Evolutionary conservation across 176 grass and related monocot species (phyloP), one percentile per base, ranked within the genome.

Genomic region (Avena eriantha): DNA sequence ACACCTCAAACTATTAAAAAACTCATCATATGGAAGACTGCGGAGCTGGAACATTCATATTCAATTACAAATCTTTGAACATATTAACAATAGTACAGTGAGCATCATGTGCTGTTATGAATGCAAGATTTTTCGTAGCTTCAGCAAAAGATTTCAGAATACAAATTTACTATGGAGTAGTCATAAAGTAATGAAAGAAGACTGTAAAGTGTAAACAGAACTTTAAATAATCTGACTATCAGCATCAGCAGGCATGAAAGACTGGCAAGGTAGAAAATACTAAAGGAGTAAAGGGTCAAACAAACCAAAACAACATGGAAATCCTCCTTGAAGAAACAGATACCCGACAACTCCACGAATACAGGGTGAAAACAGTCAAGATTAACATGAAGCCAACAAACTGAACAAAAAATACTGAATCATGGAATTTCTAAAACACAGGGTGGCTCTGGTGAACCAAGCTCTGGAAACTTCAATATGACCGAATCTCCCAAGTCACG

Each of bases 371-470:
- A 23, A 61, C 35, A 14, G 4, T 2, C 1, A 65, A 67, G 53
- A 64, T 56, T 54, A 39, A 39, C 3, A 15, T 17, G 45, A 87
- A 88, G 54, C 65, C 77, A 36, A 45, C 18, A 21, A 84, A 71
- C 21, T 16, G 2, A 67, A 67, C 29, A 35, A 9, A 8, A 35
- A 7, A 63, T 0, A 15, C 39, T 7, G 14, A 67, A 34, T 4
- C 15, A 18, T 66, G 14, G 14, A 35, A 67, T 3, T 67, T 35
- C 39, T 69, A 48, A 64, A 61, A 69, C 23, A 49, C 2, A 33
- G 18, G 17, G 65, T 7, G 47, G 33, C 48, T 57, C 24, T 31
- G 13, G 13, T 60, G 39, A 24, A 77, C 17, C 56, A 23, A 69
- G 9, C 13, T 71, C 15, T 1, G 26, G 16, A 51, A 78, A 48